These are phyloP conservation scores for Globisporangium nagaii DNA, from an alignment of 352 stramenopile genomes.

Conservation along the genomic window DNA sequence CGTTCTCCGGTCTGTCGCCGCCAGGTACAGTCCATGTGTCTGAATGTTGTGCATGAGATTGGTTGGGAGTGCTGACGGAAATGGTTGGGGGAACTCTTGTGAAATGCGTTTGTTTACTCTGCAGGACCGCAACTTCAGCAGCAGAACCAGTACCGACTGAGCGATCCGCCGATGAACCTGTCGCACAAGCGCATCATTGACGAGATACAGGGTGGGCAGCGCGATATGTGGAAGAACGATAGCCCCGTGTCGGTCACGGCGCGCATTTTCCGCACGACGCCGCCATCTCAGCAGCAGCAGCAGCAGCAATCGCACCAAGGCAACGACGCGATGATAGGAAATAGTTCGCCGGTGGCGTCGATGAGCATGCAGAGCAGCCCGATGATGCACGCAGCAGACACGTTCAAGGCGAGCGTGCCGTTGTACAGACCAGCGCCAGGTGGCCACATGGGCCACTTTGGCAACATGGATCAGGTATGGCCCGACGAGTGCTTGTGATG, in stretches of 20 bases:
- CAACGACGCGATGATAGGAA: slow-evolving; percentile 18
- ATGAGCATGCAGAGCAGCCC: slow-evolving; percentile 2
- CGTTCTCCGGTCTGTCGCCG: slow-evolving; percentile 4
- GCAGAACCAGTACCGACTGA: slow-evolving; percentile 21
- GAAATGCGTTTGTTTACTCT: background rate
- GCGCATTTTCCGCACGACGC: slow-evolving; percentile 43
- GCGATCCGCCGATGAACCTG: slow-evolving; percentile 32
- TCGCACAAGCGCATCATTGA: slow-evolving; percentile 55
- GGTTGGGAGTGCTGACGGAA: too few relatives aligned
- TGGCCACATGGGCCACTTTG: slow-evolving; percentile 31
- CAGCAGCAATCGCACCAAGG: slow-evolving; percentile 12
- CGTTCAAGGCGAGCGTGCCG: slow-evolving; percentile 29
- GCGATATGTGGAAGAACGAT: slow-evolving; percentile 57
- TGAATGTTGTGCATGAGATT: too few relatives aligned
- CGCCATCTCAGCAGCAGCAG: slow-evolving; percentile 2
- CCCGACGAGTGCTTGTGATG: slow-evolving; percentile 11
- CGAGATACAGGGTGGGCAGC: slow-evolving; percentile 41
- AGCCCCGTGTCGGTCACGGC: slow-evolving; percentile 57
- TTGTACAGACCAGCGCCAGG: slow-evolving; percentile 43
- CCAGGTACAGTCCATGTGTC: slow-evolving; percentile 18
- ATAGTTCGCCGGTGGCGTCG: slow-evolving; percentile 8
- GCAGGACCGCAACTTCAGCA: slow-evolving; percentile 20
- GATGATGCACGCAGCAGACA: slow-evolving; percentile 23
- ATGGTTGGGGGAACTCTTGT: background rate
- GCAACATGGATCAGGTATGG: slow-evolving; percentile 55